Evolutionary conservation across 1,139 yeast species (phyloP), one percentile per base, ranked within the genome.

Genomic region (Candida pseudoviswanathii): DNA sequence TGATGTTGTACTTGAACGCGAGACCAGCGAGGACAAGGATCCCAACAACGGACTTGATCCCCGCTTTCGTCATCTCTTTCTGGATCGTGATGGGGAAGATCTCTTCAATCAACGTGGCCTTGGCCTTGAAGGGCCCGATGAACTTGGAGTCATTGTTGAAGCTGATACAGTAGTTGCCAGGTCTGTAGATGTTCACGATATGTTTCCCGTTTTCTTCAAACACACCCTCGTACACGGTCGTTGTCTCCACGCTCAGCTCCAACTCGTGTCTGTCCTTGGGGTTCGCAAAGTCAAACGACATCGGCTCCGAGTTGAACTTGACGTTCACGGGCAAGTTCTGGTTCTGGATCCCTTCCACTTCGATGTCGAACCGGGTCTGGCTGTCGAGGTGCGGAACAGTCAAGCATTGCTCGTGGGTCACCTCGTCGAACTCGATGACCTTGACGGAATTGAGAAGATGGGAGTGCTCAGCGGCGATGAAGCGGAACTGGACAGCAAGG

Each of bases 261-360:
- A 40, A 29, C 21, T 27, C 33, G 29, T 4, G 33, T 27, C 43
- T 26, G 29, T 40, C 43, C n/a, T 40, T 29, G 5, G 22, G 34
- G 30, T 40, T 40, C 4, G 33, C 33, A 40, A 40, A 40, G 30
- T 40, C 43, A 40, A 40, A 40, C 5, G 26, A 27, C 33, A 40
- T 10, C 7, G 21, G 25, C 8, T 40, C 34, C 16, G 43, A 29
- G 29, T 40, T 21, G 10, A 11, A 16, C 21, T 27, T 40, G 24
- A 40, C 25, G 27, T 11, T 40, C 16, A 40, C 26, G 9, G 16
- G 24, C 25, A 40, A 25, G 3, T 11, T 16, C 22, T 40, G 43
- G 22, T 29, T 29, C n/a, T 40, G 21, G 24, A 40, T 40, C 2
- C 43, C 43, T 29, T 40, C 33, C 4, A 30, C 34, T 27, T 27